Percentiles rank a stretch among this genome's conserved stretches.
Conservation (phyloP, 164 flowering plant species). For the Santalum album region DNA sequence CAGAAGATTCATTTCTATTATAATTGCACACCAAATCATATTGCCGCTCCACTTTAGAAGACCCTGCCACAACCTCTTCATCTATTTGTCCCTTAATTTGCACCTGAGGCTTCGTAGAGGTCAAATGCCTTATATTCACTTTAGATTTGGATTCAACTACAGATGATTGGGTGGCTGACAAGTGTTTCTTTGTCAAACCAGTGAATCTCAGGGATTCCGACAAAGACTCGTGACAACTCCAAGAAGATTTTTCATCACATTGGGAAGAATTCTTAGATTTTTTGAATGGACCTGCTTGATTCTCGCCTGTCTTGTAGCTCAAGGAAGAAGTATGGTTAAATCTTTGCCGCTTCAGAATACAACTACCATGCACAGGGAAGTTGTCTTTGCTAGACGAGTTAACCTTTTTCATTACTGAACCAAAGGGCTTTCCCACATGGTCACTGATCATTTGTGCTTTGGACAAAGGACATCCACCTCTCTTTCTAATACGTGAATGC, state of each 20-base stretch:
- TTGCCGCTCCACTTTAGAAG: slow-evolving; percentile 17
- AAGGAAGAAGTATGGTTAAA: slow-evolving; percentile 18
- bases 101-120: slow-evolving; percentile 17
- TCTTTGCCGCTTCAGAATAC: slow-evolving; percentile 9
- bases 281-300: slow-evolving; percentile 7
- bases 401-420: slow-evolving; percentile 10
- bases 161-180: slow-evolving; percentile 10
- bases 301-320: slow-evolving; percentile 15
- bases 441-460: slow-evolving; percentile 8
- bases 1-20: slow-evolving; percentile 7
- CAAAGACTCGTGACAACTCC: slow-evolving; percentile 8
- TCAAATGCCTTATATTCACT: slow-evolving; percentile 6
- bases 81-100: slow-evolving; percentile 12
- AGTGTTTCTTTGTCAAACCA: slow-evolving; percentile 17
- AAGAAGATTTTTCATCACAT: slow-evolving; percentile 8
- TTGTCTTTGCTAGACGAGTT: slow-evolving; percentile 14
- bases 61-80: too few relatives aligned
- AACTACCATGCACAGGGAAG: slow-evolving; percentile 9
- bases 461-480: slow-evolving; percentile 13
- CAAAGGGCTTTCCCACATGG: slow-evolving; percentile 16
- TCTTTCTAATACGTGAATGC: slow-evolving; percentile 21
- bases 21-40: slow-evolving; percentile 6
- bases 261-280: slow-evolving; percentile 8
- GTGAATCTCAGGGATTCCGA: slow-evolving; percentile 16
- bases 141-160: too few relatives aligned